A percentile compares a stretch with the other conserved stretches of the same genome.
These are phyloP conservation scores for Bassia scoparia DNA, from an alignment of 148 eudicot species.

Conservation along the genomic window DNA sequence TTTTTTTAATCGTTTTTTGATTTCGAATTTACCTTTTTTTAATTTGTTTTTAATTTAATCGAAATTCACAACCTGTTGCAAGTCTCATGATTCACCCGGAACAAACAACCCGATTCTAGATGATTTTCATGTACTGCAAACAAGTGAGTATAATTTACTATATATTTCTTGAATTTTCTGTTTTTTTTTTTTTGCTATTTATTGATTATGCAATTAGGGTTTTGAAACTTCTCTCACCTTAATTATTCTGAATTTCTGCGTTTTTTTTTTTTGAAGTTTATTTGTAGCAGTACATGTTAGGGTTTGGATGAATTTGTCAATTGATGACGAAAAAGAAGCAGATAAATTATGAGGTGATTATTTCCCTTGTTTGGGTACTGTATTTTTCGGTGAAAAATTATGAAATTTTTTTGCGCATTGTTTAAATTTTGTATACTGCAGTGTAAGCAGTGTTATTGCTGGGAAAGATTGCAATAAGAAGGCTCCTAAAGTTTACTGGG, in stretches of 20 bases:
- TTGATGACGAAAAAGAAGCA: slow-evolving; percentile 31
- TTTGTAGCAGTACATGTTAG: not conserved
- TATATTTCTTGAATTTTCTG: not conserved
- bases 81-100: not conserved
- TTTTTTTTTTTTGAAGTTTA: not conserved
- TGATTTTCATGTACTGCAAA: not conserved
- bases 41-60: not conserved
- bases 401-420: slow-evolving; percentile 2
- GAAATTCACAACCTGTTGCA: not conserved
- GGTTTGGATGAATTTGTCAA: slow-evolving; percentile 32
- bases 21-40: not conserved
- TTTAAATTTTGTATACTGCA: slow-evolving; percentile 23
- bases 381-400: not conserved
- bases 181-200: too few species aligned
- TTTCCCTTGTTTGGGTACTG: not conserved
- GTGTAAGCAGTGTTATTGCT: slow-evolving; percentile 36
- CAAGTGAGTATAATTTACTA: not conserved
- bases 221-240: not conserved
- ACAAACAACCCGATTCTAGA: not conserved
- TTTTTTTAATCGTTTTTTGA: too few species aligned
- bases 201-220: too few species aligned
- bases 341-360: slow-evolving; percentile 42
- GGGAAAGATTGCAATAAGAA: slow-evolving; percentile 36
- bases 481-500: slow-evolving; percentile 56
- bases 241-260: not conserved